Evolutionary conservation across 2,329 filamentous ascomycete genomes (phyloP).

Genomic region (Colletotrichum cereale): DNA sequence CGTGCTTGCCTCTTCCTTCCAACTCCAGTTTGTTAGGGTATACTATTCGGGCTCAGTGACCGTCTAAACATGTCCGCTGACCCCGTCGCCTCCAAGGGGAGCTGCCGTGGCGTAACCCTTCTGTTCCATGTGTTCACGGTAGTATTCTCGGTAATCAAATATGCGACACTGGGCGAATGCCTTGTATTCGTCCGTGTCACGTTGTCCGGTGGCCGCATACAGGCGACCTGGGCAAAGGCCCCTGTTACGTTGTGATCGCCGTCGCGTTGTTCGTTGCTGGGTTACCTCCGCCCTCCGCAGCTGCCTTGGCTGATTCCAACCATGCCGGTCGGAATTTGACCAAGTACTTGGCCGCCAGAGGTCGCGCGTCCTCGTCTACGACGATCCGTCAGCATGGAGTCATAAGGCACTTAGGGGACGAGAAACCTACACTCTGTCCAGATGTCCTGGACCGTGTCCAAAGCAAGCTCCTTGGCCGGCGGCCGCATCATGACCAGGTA

Average conservation of each 20-base stretch:
- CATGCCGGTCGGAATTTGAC: constrained; percentile 71
- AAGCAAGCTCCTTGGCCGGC: constrained; percentile 71
- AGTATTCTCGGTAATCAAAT: neutral
- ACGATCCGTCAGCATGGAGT: constrained; percentile 40
- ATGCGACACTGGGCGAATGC: neutral
- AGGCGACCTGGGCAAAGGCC: neutral
- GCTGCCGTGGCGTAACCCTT: neutral
- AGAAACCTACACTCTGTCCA: constrained; percentile 72
- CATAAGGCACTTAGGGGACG: neutral
- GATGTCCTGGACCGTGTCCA: constrained; percentile 75
- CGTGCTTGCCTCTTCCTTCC: neutral
- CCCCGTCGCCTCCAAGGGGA: neutral
- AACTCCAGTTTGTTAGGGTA: constrained; percentile 1
- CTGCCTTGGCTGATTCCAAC: constrained; percentile 49
- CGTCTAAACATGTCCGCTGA: neutral
- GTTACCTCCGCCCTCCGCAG: constrained; percentile 41
- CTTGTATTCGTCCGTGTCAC: constrained; percentile 6
- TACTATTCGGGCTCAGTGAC: neutral
- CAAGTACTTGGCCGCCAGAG: constrained; percentile 73
- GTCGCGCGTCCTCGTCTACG: constrained; percentile 71
- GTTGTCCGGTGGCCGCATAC: neutral
- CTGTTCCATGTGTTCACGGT: neutral
- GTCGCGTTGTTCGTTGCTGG: constrained; percentile 43
- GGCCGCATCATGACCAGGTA: constrained; percentile 78
- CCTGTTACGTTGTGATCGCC: constrained; percentile 48